Evolutionary conservation across 2,329 filamentous ascomycete species (phyloP), one percentile per base, ranked within the genome.

Genomic region (Fusarium neocosmosporiellum): DNA sequence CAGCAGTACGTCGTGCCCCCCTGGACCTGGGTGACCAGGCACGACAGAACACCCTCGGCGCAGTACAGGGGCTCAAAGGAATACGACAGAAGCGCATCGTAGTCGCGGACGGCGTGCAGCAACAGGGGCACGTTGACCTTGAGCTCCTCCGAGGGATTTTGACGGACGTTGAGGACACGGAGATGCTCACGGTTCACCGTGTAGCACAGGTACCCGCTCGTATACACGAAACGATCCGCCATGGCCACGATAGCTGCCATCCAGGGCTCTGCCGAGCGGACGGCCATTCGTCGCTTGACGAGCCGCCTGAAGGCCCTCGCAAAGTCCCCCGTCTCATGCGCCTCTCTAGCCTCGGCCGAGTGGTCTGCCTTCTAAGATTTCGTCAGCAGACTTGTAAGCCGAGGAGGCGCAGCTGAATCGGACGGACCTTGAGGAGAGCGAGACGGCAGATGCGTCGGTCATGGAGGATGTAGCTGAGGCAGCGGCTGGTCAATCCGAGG

Each of bases 171-270:
- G 55, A 92, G 83, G 29, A 94, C 79, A 4, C 88, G 87, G 29
- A 95, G 84, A 57, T 78, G 75, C 68, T 78, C 59, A 37, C 76
- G 66, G 46, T 86, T 84, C 43, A 85, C 78, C 13, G 88, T 86
- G 77, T 94, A 92, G 74, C 91, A 93, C 18, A 95, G 81, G 13
- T 89, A 84, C 7, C 92, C 91, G 65, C 89, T 86, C 20, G 84
- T 83, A 78, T 92, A 94, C 2, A 90, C 79, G 79, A 91, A 94
- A 5, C 85, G 84, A 27, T 89, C 86, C 5, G 87, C 91, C 60
- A 89, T 83, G 5, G 87, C 92, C 34, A 94, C 77, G 0, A 91
- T 83, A 3, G 87, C 87, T 18, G 88, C 87, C 0, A 88, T 86
- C 77, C 89, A 94, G 0, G 93, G 93, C 34, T 85, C 81, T 7